A percentile compares a stretch with the other conserved stretches of the same genome.
Conservation (phyloP, 768 basidiomycete genomes). For the Dictyophora rubrovolvata region DNA sequence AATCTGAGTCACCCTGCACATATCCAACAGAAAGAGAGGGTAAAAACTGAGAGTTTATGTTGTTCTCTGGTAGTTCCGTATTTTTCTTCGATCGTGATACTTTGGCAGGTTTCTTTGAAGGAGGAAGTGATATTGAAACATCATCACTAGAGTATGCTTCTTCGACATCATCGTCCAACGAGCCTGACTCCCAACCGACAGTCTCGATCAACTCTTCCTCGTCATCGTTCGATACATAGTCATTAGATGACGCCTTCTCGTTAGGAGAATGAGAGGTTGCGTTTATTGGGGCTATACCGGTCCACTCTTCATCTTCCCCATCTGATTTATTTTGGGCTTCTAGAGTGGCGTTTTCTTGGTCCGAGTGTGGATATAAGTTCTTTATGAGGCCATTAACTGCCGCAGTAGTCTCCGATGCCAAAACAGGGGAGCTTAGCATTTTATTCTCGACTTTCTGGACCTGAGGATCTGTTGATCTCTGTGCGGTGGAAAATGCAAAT, state of each 20-base stretch:
- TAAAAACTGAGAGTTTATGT: conserved; percentile 53
- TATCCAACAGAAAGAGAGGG: conserved; percentile 86
- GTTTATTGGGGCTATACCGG: neutral
- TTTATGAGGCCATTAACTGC: conserved; percentile 42
- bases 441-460: conserved; percentile 57
- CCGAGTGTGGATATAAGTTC: conserved; percentile 23
- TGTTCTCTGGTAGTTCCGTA: conserved; percentile 11
- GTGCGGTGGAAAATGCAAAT: neutral
- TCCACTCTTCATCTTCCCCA: neutral
- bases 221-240: conserved; percentile 16
- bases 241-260: conserved; percentile 7
- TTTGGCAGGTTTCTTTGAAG: conserved; percentile 14
- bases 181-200: conserved; percentile 25
- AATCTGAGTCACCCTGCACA: conserved; percentile 65
- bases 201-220: conserved; percentile 19
- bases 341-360: conserved; percentile 13
- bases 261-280: conserved; percentile 16
- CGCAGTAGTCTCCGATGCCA: conserved; percentile 47
- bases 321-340: neutral
- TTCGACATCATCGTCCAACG: conserved; percentile 23
- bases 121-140: conserved; percentile 11
- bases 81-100: neutral
- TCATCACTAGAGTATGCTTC: conserved; percentile 12
- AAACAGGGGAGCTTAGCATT: conserved; percentile 65
- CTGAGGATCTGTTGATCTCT: conserved; percentile 10